These are phyloP conservation scores for Colletotrichum ledebouriae DNA, from an alignment of 2,329 filamentous ascomycete species.

Conservation along the genomic window DNA sequence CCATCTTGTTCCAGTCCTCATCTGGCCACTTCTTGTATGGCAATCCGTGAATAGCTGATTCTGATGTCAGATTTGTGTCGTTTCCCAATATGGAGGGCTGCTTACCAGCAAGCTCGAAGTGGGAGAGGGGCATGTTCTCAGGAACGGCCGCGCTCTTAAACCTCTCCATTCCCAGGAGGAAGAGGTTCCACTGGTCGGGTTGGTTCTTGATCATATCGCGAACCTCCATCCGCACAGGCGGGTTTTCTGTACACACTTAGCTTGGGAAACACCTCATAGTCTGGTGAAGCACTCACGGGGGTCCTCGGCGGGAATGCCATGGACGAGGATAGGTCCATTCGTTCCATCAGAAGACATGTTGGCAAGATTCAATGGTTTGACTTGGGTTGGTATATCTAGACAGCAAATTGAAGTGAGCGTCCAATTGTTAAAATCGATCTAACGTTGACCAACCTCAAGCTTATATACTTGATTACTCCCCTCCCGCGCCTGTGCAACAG, in stretches of 20 bases:
- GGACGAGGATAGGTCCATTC: conserved; percentile 22
- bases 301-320: conserved; percentile 28
- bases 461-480: background rate
- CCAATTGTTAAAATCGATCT: background rate
- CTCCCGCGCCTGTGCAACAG: too few relatives aligned
- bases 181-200: conserved; percentile 39
- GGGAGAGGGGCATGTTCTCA: conserved; percentile 29
- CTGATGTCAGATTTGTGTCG: conserved; percentile 20
- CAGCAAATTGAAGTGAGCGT: background rate
- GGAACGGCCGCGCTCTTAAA: conserved; percentile 30
- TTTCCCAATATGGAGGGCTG: background rate
- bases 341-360: conserved; percentile 38
- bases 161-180: conserved; percentile 34
- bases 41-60: conserved; percentile 51
- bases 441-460: background rate
- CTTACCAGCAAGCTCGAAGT: conserved; percentile 35
- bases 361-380: background rate
- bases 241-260: conserved; percentile 12
- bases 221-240: conserved; percentile 35
- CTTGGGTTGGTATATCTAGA: background rate
- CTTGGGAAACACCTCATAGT: too few relatives aligned
- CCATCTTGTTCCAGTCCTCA: conserved; percentile 39
- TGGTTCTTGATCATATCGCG: conserved; percentile 38
- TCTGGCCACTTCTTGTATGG: conserved; percentile 48
- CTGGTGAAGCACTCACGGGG: conserved; percentile 1